Evolutionary conservation across 179 eudicot genomes (phyloP).

Genomic region (Beta corolliflora): DNA sequence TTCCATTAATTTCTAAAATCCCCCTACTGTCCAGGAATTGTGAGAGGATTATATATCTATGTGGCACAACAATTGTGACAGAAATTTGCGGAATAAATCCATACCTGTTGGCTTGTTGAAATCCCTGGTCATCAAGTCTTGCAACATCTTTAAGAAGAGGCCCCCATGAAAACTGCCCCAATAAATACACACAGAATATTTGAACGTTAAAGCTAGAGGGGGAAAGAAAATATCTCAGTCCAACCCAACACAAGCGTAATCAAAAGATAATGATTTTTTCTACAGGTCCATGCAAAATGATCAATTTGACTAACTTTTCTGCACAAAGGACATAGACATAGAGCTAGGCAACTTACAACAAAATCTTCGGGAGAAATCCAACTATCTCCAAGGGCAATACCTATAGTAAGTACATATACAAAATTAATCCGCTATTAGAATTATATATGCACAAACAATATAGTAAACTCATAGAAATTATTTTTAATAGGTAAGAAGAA

Average conservation of each 20-base stretch:
- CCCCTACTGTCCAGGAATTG: too few relatives aligned
- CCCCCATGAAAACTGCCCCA: slow-evolving; percentile 76
- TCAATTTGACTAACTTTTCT: background rate
- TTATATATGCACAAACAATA: too few relatives aligned
- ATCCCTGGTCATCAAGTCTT: slow-evolving; percentile 64
- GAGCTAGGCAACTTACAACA: slow-evolving; percentile 46
- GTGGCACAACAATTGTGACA: too few relatives aligned
- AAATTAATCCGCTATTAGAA: background rate
- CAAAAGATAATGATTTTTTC: too few relatives aligned
- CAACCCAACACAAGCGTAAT: too few relatives aligned
- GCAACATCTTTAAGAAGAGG: slow-evolving; percentile 80
- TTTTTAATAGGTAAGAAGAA: too few relatives aligned
- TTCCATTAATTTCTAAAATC: too few relatives aligned
- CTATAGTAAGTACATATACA: slow-evolving; percentile 26
- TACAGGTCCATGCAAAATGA: background rate
- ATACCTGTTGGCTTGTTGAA: slow-evolving; percentile 58
- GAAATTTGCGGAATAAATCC: too few relatives aligned
- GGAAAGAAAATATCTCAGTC: background rate
- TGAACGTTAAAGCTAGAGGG: background rate
- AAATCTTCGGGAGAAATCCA: slow-evolving; percentile 96
- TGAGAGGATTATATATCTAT: too few relatives aligned
- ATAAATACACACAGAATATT: background rate
- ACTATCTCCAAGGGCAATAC: slow-evolving; percentile 78
- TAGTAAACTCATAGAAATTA: too few relatives aligned
- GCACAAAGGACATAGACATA: background rate